Percentiles rank a stretch among this genome's conserved stretches.
Conservation (phyloP, 139 green algal species). For the Haematococcus sp. region DNA sequence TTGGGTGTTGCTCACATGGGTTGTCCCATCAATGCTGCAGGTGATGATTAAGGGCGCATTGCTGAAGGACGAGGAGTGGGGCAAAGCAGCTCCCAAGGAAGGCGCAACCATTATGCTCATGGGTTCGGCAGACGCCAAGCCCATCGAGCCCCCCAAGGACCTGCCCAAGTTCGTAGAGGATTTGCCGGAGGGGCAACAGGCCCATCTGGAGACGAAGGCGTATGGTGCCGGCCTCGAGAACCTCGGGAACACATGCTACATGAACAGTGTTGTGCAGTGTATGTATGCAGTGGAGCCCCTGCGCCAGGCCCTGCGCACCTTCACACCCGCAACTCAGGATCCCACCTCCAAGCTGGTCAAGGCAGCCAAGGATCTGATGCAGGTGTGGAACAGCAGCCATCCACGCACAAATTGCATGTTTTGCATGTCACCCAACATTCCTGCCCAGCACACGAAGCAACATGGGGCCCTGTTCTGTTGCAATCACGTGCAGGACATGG, state of each 20-base stretch:
- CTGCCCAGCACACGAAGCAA: background rate
- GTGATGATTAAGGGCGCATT: slow-evolving; percentile 96
- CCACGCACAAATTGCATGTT: too few relatives aligned
- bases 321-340: slow-evolving; percentile 7
- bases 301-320: slow-evolving; percentile 26
- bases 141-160: slow-evolving; percentile 64
- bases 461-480: background rate
- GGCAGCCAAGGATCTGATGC: slow-evolving; percentile 4
- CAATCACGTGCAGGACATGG: slow-evolving; percentile 48
- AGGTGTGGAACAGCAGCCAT: background rate
- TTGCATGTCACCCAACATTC: background rate
- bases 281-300: slow-evolving; percentile 58
- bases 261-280: slow-evolving; percentile 94
- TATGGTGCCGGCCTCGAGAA: slow-evolving; percentile 89
- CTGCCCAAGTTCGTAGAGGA: slow-evolving; percentile 89
- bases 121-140: slow-evolving; percentile 83
- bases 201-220: slow-evolving; percentile 38
- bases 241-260: slow-evolving; percentile 99
- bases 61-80: slow-evolving; percentile 94
- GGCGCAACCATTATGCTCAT: slow-evolving; percentile 95
- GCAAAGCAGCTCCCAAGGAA: slow-evolving; percentile 75
- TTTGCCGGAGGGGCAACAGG: slow-evolving; percentile 66
- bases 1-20: too few relatives aligned
- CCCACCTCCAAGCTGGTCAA: slow-evolving; percentile 5
- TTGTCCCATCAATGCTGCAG: slow-evolving; percentile 31